Evolutionary conservation across 768 basidiomycete genomes (phyloP), one percentile per base, ranked within the genome.

Genomic region (Chlorophyllum brunneum): DNA sequence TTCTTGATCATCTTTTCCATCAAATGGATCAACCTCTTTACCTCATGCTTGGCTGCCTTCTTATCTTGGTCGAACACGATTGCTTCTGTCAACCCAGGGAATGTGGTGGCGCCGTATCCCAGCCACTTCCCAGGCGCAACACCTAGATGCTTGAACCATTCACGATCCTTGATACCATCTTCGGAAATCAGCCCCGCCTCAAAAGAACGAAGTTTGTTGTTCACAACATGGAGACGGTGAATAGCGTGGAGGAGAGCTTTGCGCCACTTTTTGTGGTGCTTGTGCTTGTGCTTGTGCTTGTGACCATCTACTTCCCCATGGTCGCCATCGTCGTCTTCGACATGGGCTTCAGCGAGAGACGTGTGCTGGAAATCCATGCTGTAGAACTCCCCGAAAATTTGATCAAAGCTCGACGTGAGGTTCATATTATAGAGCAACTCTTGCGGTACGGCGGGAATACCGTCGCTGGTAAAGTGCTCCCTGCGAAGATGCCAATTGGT

Each of bases 81-180:
- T 0, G 90, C 79, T 65, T 95, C 92, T 0, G 83, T 86, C 37
- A 94, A 67, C 16, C 76, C 89, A 5, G 91, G 92, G 54, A 95
- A 74, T 0, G 91, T 91, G 0, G 91, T 93, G 0, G 91, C 88
- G 15, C 91, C 91, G 61, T 92, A 90, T 6, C 88, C 87, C 86
- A 59, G 77, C 79, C 83, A 83, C 63, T 87, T 81, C 31, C 88
- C 90, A 22, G 91, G 91, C 3, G 89, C 88, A 38, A 89, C 86
- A 31, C 77, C 89, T 7, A 89, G 72, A 66, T 91, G 84, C 58
- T 71, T 80, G 64, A 85, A 93, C 90, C 91, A 92, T 61, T 88
- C 84, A 26, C 86, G 75, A 51, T 83, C 82, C 56, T 81, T 82
- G 54, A 91, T 81, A 0, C 90, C 90, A 9, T 72, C 81, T 58